Percentiles rank a stretch among this genome's conserved stretches.
Conservation (phyloP, 108 stramenopile species). For the Nitzschia putrida region DNA sequence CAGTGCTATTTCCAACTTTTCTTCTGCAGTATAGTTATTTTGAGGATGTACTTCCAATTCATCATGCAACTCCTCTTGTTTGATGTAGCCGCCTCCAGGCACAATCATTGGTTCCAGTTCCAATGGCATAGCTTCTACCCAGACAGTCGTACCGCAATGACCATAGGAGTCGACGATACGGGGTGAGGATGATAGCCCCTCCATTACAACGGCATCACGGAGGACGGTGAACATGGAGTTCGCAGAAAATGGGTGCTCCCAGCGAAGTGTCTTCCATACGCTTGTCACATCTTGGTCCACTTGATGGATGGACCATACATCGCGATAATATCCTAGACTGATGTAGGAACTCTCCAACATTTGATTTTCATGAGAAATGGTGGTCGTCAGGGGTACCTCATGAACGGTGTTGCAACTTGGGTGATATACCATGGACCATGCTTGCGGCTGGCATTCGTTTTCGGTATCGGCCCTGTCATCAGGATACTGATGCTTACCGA, state of each 20-base stretch:
- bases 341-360: constrained; percentile 38
- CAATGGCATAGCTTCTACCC: constrained; percentile 46
- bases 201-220: constrained; percentile 66
- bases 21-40: constrained; percentile 55
- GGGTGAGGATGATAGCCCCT: constrained; percentile 55
- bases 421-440: constrained; percentile 21
- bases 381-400: constrained; percentile 42
- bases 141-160: constrained; percentile 54
- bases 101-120: constrained; percentile 55
- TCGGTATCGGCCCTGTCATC: constrained; percentile 7
- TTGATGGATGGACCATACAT: constrained; percentile 58
- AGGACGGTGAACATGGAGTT: constrained; percentile 29
- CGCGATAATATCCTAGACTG: constrained; percentile 65
- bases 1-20: constrained; percentile 61
- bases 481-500: neutral
- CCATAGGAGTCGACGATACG: constrained; percentile 62
- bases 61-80: constrained; percentile 40
- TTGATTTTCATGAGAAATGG: constrained; percentile 38
- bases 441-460: constrained; percentile 3
- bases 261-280: constrained; percentile 50
- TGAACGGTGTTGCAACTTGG: constrained; percentile 71
- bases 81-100: constrained; percentile 32
- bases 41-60: constrained; percentile 46
- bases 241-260: constrained; percentile 25
- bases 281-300: constrained; percentile 15